phyloP scores from a whole-genome alignment of 2,329 filamentous ascomycete genomes.

The Sporothrix dimorphospora region DNA sequence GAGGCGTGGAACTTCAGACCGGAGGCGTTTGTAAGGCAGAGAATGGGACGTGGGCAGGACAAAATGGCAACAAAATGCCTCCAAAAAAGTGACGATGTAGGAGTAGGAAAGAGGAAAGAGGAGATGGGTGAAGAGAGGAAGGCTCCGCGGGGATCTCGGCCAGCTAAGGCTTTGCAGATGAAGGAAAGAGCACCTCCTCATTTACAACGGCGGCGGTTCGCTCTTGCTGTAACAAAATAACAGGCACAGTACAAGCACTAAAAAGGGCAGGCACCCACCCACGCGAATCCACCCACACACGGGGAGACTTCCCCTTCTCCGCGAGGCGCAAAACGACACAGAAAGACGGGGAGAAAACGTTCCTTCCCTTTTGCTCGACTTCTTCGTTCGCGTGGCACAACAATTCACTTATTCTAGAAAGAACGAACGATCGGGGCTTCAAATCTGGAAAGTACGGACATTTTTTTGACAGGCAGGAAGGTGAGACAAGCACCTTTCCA shows the following conservation, averaged over 20 bases:
- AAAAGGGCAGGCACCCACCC: conserved; percentile 13
- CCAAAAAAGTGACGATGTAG: conserved; percentile 16
- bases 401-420: neutral
- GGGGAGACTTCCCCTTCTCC: conserved; percentile 22
- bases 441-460: neutral
- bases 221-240: conserved; percentile 7
- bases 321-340: neutral
- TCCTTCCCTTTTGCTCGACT: conserved; percentile 4
- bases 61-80: neutral
- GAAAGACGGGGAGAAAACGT: neutral
- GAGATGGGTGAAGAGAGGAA: neutral
- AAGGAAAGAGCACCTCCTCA: conserved; percentile 11
- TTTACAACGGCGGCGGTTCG: neutral
- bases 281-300: neutral
- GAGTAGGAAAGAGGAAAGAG: neutral
- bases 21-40: neutral
- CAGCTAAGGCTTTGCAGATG: neutral
- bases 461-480: neutral
- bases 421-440: neutral
- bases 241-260: neutral
- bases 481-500: neutral
- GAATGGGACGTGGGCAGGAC: neutral
- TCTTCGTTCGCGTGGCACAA: neutral
- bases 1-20: neutral
- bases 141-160: conserved; percentile 13